These are phyloP conservation scores for Apiotrichum siamense DNA, from an alignment of 1,284 basidiomycete genomes.

Conservation along the genomic window DNA sequence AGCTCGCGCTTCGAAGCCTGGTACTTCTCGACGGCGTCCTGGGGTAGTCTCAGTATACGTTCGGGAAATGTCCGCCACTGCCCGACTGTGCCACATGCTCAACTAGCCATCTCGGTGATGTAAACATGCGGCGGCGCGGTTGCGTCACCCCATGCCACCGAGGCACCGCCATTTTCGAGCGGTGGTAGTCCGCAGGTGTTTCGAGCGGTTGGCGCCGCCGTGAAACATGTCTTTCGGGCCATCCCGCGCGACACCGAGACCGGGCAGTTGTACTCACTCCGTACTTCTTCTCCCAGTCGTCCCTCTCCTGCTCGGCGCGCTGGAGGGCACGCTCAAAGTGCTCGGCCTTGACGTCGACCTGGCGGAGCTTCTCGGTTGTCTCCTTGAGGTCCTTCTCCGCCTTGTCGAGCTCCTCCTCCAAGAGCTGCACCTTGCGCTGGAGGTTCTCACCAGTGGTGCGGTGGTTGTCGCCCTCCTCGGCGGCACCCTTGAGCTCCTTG, in stretches of 20 bases:
- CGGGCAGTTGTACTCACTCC: not conserved
- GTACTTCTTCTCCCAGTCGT: constrained; percentile 89
- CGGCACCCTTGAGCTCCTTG: constrained; percentile 61
- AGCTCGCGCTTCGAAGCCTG: constrained; percentile 72
- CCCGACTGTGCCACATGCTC: no score
- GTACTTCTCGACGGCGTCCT: constrained; percentile 74
- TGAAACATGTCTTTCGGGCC: no score
- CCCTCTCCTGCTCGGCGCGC: constrained; percentile 84
- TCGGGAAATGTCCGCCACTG: no score
- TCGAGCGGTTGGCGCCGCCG: no score
- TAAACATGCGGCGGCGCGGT: no score
- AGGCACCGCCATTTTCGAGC: no score
- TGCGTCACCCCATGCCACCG: no score
- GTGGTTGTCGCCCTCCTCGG: constrained; percentile 67
- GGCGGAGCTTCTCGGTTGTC: constrained; percentile 93
- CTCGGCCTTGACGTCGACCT: constrained; percentile 98
- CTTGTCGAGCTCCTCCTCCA: constrained; percentile 92
- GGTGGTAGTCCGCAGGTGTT: no score
- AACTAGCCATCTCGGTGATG: no score
- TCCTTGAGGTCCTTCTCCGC: constrained; percentile 97
- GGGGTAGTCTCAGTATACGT: constrained; percentile 22
- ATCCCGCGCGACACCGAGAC: no score
- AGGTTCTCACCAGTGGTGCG: constrained; percentile 72
- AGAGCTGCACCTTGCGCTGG: constrained; percentile 75
- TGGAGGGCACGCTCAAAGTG: constrained; percentile 93